Evolutionary conservation across 352 stramenopile species (phyloP).

Genomic region (Globisporangium polare): DNA sequence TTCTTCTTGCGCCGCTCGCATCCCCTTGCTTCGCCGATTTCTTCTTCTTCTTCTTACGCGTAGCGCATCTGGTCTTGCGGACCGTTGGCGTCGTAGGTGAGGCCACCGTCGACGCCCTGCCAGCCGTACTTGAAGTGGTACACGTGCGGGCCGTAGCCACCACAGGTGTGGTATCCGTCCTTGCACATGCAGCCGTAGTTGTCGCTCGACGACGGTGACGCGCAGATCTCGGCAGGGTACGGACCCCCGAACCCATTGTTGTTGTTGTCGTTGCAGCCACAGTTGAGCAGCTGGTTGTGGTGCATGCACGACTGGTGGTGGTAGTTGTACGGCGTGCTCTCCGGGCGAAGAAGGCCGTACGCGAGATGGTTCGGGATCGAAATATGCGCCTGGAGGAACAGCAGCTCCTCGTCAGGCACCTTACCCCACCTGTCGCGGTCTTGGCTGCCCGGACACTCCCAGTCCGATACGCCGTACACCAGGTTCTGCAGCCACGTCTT

Average conservation of each 20-base stretch:
- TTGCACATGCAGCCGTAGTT: constrained; percentile 66
- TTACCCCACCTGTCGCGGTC: constrained; percentile 67
- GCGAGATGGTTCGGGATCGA: constrained; percentile 58
- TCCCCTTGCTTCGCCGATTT: neutral
- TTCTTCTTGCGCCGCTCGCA: constrained; percentile 8
- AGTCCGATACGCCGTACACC: constrained; percentile 50
- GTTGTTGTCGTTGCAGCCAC: constrained; percentile 20
- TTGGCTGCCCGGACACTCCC: constrained; percentile 36
- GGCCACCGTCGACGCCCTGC: constrained; percentile 49
- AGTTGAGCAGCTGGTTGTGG: constrained; percentile 18
- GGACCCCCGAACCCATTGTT: constrained; percentile 23
- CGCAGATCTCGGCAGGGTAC: constrained; percentile 36
- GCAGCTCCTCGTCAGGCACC: constrained; percentile 57
- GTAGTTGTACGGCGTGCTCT: constrained; percentile 48
- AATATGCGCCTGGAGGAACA: constrained; percentile 71
- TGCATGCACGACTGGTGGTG: constrained; percentile 21
- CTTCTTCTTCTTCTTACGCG: constrained; percentile 7
- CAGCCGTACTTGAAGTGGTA: constrained; percentile 86
- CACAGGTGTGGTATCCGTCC: constrained; percentile 49
- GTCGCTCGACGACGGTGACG: constrained; percentile 60
- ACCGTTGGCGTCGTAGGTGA: constrained; percentile 21
- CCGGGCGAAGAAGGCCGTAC: constrained; percentile 46
- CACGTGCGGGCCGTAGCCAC: constrained; percentile 40
- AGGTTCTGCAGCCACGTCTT: constrained; percentile 72
- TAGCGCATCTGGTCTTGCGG: constrained; percentile 16